Percentiles rank a stretch among this genome's conserved stretches.
Conservation (phyloP, 129 eudicot genomes). For the Chrysanthemum lavandulifolium region DNA sequence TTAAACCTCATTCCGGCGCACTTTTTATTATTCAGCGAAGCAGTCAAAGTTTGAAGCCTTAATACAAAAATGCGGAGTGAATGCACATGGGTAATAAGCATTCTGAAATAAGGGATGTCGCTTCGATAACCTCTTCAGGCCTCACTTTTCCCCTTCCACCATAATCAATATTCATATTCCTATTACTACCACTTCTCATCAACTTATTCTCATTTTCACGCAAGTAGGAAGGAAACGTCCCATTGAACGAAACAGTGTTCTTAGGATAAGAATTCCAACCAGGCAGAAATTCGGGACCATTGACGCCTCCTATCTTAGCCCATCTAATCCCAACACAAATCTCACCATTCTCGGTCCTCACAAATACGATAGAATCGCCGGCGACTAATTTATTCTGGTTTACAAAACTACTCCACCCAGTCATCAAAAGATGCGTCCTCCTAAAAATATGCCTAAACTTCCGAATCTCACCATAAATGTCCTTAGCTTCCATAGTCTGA, state of each 20-base stretch:
- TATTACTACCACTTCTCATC: constrained; percentile 36
- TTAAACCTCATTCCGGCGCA: constrained; percentile 86
- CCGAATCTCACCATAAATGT: constrained; percentile 79
- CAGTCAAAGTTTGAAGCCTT: constrained; percentile 60
- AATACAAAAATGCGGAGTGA: constrained; percentile 82
- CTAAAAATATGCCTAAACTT: constrained; percentile 76
- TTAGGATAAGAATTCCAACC: constrained; percentile 66
- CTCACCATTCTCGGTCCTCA: constrained; percentile 74
- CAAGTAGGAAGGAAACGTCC: constrained; percentile 49
- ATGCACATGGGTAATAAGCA: constrained; percentile 72
- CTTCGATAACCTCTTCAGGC: constrained; percentile 67
- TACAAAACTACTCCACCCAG: constrained; percentile 87
- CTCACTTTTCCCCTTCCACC: constrained; percentile 59
- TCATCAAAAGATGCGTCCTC: constrained; percentile 77
- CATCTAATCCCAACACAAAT: constrained; percentile 78
- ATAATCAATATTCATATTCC: constrained; percentile 24
- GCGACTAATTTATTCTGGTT: constrained; percentile 74
- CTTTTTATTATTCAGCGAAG: constrained; percentile 75
- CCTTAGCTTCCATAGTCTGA: constrained; percentile 62
- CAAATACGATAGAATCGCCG: constrained; percentile 75
- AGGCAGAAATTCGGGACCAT: constrained; percentile 42
- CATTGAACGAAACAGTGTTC: constrained; percentile 41
- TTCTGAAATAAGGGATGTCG: constrained; percentile 67
- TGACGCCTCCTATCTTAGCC: constrained; percentile 56
- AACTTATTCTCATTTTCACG: constrained; percentile 63